Percentiles rank a stretch among this genome's conserved stretches.
Conservation (phyloP, 2,329 filamentous ascomycete species). For the Beauveria medogensis region DNA sequence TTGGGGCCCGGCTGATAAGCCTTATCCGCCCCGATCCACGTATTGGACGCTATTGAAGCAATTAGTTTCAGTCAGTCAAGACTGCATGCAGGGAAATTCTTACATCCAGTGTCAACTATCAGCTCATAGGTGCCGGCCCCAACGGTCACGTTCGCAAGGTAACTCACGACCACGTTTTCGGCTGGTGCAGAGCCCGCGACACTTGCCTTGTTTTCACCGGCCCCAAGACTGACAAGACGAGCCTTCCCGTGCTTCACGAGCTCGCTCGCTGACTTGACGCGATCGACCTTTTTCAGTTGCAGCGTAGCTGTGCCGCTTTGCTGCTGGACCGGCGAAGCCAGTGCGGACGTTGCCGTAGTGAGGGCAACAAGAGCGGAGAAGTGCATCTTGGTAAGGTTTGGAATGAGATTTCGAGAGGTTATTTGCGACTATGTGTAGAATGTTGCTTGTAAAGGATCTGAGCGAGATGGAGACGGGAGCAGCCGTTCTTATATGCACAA, state of each 20-base stretch:
- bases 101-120: background rate
- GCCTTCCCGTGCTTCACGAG: background rate
- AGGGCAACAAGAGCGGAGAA: too few relatives aligned
- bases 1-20: background rate
- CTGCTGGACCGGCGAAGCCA: background rate
- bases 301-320: background rate
- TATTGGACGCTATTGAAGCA: background rate
- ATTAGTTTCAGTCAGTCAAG: background rate
- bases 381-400: too few relatives aligned
- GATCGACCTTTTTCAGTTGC: background rate
- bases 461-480: too few relatives aligned
- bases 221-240: too few relatives aligned
- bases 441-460: too few relatives aligned
- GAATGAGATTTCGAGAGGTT: too few relatives aligned
- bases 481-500: too few relatives aligned
- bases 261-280: background rate
- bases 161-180: background rate
- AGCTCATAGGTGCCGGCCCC: background rate
- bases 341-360: background rate
- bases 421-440: too few relatives aligned
- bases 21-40: background rate
- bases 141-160: background rate
- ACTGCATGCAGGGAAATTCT: accelerated
- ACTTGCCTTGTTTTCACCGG: too few relatives aligned
- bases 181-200: accelerated